Evolutionary conservation across 192 early-diverging fungal species (phyloP).

Genomic region (Backusella circina): DNA sequence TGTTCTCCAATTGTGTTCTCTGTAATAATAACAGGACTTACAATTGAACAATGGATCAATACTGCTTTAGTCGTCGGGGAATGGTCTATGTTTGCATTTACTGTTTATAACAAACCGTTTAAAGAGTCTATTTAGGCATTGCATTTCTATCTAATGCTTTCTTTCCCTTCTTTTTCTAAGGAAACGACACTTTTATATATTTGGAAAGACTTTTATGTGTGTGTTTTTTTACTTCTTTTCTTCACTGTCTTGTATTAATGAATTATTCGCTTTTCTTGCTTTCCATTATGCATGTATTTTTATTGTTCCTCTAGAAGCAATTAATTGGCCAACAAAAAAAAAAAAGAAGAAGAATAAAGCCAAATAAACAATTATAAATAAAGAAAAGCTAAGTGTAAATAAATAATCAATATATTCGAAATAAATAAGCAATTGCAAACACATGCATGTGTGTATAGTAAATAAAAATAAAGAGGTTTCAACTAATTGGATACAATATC

Average conservation of each 20-base stretch:
- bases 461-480: background rate
- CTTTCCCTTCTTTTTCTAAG: background rate
- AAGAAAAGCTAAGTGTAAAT: background rate
- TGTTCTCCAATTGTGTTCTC: background rate
- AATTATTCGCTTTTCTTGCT: background rate
- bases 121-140: background rate
- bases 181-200: background rate
- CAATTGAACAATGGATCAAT: background rate
- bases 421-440: background rate
- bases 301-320: background rate
- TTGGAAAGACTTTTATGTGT: background rate
- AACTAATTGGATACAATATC: background rate
- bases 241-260: background rate
- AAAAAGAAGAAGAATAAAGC: background rate
- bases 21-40: background rate
- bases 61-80: too few species aligned
- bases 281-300: background rate
- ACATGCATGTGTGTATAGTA: background rate
- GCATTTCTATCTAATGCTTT: background rate
- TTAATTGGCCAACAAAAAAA: background rate
- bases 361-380: background rate
- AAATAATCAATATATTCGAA: background rate
- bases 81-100: background rate
- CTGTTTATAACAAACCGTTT: background rate
- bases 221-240: background rate